These are phyloP conservation scores for Mallotus japonicus DNA, from an alignment of 441 rosid species.

Conservation along the genomic window DNA sequence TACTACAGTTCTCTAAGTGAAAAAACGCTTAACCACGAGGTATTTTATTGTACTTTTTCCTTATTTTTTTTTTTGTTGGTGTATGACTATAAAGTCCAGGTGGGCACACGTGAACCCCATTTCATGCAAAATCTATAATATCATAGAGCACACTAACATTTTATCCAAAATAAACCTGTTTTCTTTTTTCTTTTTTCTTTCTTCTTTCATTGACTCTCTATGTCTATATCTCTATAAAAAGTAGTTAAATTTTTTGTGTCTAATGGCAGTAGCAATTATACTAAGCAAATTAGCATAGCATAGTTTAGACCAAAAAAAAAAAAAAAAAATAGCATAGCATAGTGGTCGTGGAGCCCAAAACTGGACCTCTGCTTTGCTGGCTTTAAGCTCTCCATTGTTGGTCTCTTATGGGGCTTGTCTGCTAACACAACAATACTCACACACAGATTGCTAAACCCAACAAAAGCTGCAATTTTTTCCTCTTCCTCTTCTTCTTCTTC, in stretches of 20 bases:
- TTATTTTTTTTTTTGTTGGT: background rate
- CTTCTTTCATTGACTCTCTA: slow-evolving; percentile 33
- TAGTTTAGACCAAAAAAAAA: too few species aligned
- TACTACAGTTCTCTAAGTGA: too few species aligned
- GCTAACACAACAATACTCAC: slow-evolving; percentile 20
- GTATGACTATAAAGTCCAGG: slow-evolving; percentile 27
- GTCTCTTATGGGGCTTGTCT: slow-evolving; percentile 71
- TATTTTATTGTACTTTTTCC: too few species aligned
- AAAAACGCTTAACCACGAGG: too few species aligned
- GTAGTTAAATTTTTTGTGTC: too few species aligned
- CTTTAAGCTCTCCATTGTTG: slow-evolving; percentile 67
- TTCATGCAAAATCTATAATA: slow-evolving; percentile 24
- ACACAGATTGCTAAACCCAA: slow-evolving; percentile 5
- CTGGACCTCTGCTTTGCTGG: slow-evolving; percentile 79
- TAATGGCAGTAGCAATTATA: background rate
- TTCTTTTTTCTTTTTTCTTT: too few species aligned
- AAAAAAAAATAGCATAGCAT: slow-evolving; percentile 4
- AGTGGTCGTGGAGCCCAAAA: slow-evolving; percentile 63
- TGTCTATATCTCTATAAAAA: background rate
- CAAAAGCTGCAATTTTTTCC: background rate
- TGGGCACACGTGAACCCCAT: slow-evolving; percentile 32
- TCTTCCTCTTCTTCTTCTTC: background rate
- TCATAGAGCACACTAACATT: slow-evolving; percentile 11
- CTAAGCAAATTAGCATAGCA: background rate
- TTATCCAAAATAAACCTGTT: slow-evolving; percentile 6